Evolutionary conservation across 768 basidiomycete genomes (phyloP).

Genomic region (Clitopilus hobsonii): DNA sequence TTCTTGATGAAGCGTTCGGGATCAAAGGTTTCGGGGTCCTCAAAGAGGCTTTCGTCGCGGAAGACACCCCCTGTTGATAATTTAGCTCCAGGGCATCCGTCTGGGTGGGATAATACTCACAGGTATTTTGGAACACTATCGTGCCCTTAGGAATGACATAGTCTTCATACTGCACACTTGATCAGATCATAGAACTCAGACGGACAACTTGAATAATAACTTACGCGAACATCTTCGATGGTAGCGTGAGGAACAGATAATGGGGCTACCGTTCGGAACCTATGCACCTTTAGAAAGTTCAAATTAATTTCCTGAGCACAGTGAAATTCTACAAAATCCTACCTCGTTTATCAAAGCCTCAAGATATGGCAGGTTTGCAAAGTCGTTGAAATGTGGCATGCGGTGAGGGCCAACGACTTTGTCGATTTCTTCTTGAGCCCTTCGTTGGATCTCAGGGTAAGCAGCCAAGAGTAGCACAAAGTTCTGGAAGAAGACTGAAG

Average conservation of each 20-base stretch:
- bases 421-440: conserved; percentile 26
- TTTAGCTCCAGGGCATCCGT: too few relatives aligned
- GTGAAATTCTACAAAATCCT: not conserved
- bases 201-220: not conserved
- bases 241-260: conserved; percentile 14
- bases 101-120: not conserved
- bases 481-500: conserved; percentile 14
- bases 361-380: conserved; percentile 19
- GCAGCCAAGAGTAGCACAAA: conserved; percentile 14
- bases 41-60: not conserved
- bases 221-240: conserved; percentile 1
- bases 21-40: not conserved
- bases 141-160: not conserved
- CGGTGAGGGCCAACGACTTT: conserved; percentile 14
- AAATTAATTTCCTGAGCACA: not conserved
- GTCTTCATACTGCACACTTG: not conserved
- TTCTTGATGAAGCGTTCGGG: not conserved
- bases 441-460: conserved; percentile 20
- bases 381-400: conserved; percentile 21
- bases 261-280: conserved; percentile 17
- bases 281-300: conserved; percentile 7
- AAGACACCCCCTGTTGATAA: not conserved
- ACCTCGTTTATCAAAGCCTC: conserved; percentile 20
- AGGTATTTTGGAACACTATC: not conserved
- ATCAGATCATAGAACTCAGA: too few relatives aligned